phyloP scores from a whole-genome alignment of 768 basidiomycete genomes.

The Auricularia heimuer region DNA sequence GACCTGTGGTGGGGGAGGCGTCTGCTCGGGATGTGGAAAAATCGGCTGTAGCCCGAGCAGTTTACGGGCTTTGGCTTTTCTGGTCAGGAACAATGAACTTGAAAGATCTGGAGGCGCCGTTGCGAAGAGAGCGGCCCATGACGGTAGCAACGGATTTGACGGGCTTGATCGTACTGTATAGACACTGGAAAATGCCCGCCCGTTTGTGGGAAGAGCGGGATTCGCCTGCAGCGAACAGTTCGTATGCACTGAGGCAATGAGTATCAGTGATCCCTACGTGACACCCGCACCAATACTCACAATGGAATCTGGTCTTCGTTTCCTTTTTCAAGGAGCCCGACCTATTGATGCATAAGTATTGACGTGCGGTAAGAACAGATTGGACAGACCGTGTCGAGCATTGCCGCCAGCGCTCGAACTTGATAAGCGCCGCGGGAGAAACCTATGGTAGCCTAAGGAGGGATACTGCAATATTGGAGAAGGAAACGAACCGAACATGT shows the following conservation, averaged over 20 bases:
- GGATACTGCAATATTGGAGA: no score
- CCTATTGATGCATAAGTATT: background rate
- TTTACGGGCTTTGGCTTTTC: no score
- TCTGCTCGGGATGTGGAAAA: no score
- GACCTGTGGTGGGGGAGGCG: no score
- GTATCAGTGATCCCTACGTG: background rate
- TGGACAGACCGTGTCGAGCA: slow-evolving; percentile 1
- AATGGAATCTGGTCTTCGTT: background rate
- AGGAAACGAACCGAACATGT: slow-evolving; percentile 26
- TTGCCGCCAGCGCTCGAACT: slow-evolving; percentile 4
- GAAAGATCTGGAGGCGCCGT: no score
- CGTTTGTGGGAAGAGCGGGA: no score
- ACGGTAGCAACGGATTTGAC: no score
- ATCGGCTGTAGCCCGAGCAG: no score
- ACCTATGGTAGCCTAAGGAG: background rate
- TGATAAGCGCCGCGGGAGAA: slow-evolving; percentile 8
- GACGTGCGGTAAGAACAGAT: background rate
- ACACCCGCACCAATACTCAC: background rate
- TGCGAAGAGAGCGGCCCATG: no score
- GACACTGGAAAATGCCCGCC: no score
- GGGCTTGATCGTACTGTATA: no score
- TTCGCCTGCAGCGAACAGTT: background rate
- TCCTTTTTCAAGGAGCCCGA: background rate
- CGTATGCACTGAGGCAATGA: background rate
- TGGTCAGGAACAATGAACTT: no score